These are phyloP conservation scores for Tetrapisispora arboricola DNA, from an alignment of 805 yeast species.

Conservation along the genomic window DNA sequence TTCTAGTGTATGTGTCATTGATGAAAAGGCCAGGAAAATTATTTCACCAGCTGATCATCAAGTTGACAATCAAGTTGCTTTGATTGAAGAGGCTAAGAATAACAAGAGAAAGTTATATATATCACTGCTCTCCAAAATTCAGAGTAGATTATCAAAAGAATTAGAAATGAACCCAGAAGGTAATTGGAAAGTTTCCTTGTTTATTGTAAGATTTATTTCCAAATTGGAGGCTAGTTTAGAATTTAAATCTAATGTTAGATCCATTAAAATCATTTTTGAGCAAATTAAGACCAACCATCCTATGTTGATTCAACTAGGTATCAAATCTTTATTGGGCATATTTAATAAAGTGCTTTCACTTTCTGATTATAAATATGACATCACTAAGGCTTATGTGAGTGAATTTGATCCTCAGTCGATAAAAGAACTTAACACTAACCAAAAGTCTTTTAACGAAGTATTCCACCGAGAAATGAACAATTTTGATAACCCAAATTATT, in stretches of 20 bases:
- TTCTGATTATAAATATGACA: slow-evolving; percentile 38
- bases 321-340: slow-evolving; percentile 46
- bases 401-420: slow-evolving; percentile 34
- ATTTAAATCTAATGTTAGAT: slow-evolving; percentile 32
- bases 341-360: slow-evolving; percentile 36
- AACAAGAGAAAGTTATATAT: slow-evolving; percentile 38
- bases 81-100: slow-evolving; percentile 52
- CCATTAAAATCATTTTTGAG: slow-evolving; percentile 35
- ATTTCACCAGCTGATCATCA: slow-evolving; percentile 53
- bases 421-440: slow-evolving; percentile 36
- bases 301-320: slow-evolving; percentile 44
- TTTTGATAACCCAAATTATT: slow-evolving; percentile 37
- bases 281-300: slow-evolving; percentile 56
- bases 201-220: slow-evolving; percentile 40
- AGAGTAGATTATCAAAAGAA: slow-evolving; percentile 26
- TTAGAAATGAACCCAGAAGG: slow-evolving; percentile 11
- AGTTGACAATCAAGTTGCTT: slow-evolving; percentile 46
- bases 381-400: slow-evolving; percentile 33
- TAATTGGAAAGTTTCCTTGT: slow-evolving; percentile 48
- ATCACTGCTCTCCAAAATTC: slow-evolving; percentile 35
- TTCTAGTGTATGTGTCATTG: slow-evolving; percentile 41
- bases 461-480: slow-evolving; percentile 45
- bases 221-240: slow-evolving; percentile 46
- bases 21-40: slow-evolving; percentile 30
- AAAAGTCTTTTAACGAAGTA: slow-evolving; percentile 27